These are phyloP conservation scores for Daldinia sp. DNA, from an alignment of 2,329 filamentous ascomycete species.

Conservation along the genomic window DNA sequence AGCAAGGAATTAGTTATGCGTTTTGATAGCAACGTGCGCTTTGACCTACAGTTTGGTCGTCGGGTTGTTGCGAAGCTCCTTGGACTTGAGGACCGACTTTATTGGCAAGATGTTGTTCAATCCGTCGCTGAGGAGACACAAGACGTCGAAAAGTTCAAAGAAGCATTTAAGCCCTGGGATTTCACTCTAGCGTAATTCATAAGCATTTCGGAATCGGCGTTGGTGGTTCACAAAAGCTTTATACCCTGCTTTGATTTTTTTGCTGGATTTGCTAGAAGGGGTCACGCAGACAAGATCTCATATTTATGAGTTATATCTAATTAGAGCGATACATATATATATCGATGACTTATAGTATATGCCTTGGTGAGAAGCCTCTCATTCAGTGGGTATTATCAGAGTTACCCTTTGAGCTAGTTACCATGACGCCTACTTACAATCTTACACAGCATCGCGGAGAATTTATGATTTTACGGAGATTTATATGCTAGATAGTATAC, in stretches of 20 bases:
- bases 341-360: slow-evolving; percentile 1
- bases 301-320: background rate
- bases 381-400: slow-evolving; percentile 2
- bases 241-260: slow-evolving; percentile 45
- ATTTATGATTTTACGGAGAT: background rate
- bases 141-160: slow-evolving; percentile 83
- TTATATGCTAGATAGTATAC: background rate
- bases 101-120: slow-evolving; percentile 89
- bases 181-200: slow-evolving; percentile 68
- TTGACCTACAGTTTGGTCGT: slow-evolving; percentile 91
- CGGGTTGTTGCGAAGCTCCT: slow-evolving; percentile 90
- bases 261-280: slow-evolving; percentile 29
- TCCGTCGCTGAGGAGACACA: slow-evolving; percentile 79
- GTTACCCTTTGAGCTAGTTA: background rate
- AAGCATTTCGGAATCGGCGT: slow-evolving; percentile 28
- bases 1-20: slow-evolving; percentile 80
- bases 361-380: background rate
- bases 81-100: slow-evolving; percentile 78
- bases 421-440: background rate
- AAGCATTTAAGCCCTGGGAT: slow-evolving; percentile 86
- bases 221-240: slow-evolving; percentile 43
- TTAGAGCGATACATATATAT: slow-evolving; percentile 3
- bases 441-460: slow-evolving; percentile 10
- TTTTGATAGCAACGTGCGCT: slow-evolving; percentile 77
- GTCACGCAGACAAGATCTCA: slow-evolving; percentile 14